These are phyloP conservation scores for Cyberlindnera euphorbiiphila DNA, from an alignment of 805 yeast species.

Conservation along the genomic window DNA sequence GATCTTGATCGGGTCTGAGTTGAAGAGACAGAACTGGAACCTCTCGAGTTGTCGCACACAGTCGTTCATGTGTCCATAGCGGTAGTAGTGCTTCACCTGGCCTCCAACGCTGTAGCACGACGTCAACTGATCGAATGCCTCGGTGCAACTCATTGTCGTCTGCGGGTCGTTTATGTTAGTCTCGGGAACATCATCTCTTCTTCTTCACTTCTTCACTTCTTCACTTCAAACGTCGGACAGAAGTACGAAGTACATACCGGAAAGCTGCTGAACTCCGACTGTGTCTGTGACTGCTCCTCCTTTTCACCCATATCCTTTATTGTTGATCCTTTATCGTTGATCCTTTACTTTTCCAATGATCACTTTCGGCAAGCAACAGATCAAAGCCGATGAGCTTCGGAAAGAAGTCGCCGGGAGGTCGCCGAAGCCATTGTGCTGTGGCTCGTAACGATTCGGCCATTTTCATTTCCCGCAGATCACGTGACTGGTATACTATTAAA, in stretches of 20 bases:
- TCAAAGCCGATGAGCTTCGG: too few species aligned
- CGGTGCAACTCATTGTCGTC: constrained; percentile 64
- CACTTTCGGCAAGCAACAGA: too few species aligned
- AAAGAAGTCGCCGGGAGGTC: too few species aligned
- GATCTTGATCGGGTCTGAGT: constrained; percentile 56
- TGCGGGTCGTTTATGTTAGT: constrained; percentile 16
- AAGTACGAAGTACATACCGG: constrained; percentile 26
- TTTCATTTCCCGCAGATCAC: too few species aligned
- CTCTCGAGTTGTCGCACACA: constrained; percentile 71
- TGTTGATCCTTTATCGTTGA: too few species aligned
- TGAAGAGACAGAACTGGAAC: constrained; percentile 73
- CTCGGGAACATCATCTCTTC: too few species aligned
- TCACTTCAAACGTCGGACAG: too few species aligned
- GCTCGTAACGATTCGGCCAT: too few species aligned
- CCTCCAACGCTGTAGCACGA: constrained; percentile 91
- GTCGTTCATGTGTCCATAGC: constrained; percentile 73
- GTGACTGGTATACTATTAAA: too few species aligned
- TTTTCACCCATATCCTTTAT: not conserved
- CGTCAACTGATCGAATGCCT: constrained; percentile 83
- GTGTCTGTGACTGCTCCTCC: not conserved
- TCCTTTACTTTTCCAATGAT: too few species aligned
- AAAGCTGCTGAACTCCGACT: constrained; percentile 18
- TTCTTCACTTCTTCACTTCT: too few species aligned
- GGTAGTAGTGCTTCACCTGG: constrained; percentile 75
- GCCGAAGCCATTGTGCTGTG: too few species aligned